Evolutionary conservation across 2,329 filamentous ascomycete species (phyloP).

Genomic region (Cladosporium velox): DNA sequence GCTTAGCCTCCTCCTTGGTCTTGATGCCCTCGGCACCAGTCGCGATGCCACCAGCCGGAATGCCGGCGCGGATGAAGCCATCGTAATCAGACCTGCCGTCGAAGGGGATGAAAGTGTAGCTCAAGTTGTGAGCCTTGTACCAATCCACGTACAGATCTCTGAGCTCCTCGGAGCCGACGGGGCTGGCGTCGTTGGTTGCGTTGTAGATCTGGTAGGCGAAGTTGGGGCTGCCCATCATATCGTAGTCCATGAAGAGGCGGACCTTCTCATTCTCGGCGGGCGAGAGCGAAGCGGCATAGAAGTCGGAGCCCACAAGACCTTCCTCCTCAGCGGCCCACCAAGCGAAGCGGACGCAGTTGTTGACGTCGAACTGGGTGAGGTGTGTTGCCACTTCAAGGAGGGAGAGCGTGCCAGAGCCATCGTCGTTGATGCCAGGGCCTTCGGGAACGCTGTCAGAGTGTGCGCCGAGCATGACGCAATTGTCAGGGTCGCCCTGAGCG

Average conservation of each 20-base stretch:
- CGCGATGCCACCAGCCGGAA: constrained; percentile 40
- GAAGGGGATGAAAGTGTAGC: constrained; percentile 38
- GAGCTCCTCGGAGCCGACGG: constrained; percentile 63
- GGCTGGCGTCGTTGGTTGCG: constrained; percentile 54
- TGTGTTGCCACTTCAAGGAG: constrained; percentile 42
- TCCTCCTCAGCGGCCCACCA: constrained; percentile 44
- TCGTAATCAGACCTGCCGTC: constrained; percentile 42
- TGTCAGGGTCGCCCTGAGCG: constrained; percentile 39
- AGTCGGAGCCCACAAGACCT: constrained; percentile 42
- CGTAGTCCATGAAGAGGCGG: constrained; percentile 45
- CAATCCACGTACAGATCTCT: constrained; percentile 34
- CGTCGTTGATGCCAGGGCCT: constrained; percentile 46
- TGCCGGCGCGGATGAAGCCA: constrained; percentile 41
- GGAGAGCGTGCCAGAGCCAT: constrained; percentile 42
- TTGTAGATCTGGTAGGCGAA: constrained; percentile 55
- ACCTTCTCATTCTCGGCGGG: constrained; percentile 37
- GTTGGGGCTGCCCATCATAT: constrained; percentile 60
- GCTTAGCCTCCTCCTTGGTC: constrained; percentile 37
- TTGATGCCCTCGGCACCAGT: constrained; percentile 43
- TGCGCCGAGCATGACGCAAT: constrained; percentile 40
- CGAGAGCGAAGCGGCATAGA: constrained; percentile 42
- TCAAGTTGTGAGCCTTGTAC: constrained; percentile 33
- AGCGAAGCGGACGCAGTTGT: constrained; percentile 46
- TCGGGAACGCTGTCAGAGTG: constrained; percentile 41
- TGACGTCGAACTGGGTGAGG: constrained; percentile 52